Evolutionary conservation across 2,329 filamentous ascomycete genomes (phyloP), one percentile per base, ranked within the genome.

Genomic region (Epichloe gansuensis): DNA sequence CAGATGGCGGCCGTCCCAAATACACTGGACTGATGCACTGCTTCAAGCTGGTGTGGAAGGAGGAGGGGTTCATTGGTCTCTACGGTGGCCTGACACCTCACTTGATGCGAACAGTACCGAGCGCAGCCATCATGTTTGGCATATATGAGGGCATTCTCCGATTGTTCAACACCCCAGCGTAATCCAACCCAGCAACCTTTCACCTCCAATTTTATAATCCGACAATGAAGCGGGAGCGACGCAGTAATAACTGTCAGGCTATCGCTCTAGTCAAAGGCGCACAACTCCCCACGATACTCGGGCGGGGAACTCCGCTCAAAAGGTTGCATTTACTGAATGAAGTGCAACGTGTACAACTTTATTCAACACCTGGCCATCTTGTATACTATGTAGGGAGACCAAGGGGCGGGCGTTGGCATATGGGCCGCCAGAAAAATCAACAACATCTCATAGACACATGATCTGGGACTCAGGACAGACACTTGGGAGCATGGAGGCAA

Each of bases 41-140:
- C 72, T 95, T 96, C 75, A 82, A 82, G 65, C 77, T 89, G 17
- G 85, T 96, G 45, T 91, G 83, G 78, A 86, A 85, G 63, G 89
- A 96, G 63, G 91, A 96, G 67, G 89, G 91, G 47, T 76, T 95
- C 68, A 80, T 83, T 46, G 87, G 85, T 35, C 74, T 97, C 56
- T 97, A 96, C 65, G 91, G 91, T 52, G 91, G 91, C 17, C 75
- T 97, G 62, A 94, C 91, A 13, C 90, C 91, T 46, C 91, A 97
- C 66, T 81, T 97, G 62, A 80, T 96, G 69, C 80, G 91, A 56
- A 91, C 91, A 6, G 91, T 96, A 5, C 91, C 91, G 1, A 93
- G 87, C 60, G 90, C 91, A 7, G 90, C 88, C 59, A 95, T 97
- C 67, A 96, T 95, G 87, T 95, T 96, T 67, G 90, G 89, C 69